Evolutionary conservation across 176 grass and related monocot genomes (phyloP).

Genomic region (Aegilops umbellulata): DNA sequence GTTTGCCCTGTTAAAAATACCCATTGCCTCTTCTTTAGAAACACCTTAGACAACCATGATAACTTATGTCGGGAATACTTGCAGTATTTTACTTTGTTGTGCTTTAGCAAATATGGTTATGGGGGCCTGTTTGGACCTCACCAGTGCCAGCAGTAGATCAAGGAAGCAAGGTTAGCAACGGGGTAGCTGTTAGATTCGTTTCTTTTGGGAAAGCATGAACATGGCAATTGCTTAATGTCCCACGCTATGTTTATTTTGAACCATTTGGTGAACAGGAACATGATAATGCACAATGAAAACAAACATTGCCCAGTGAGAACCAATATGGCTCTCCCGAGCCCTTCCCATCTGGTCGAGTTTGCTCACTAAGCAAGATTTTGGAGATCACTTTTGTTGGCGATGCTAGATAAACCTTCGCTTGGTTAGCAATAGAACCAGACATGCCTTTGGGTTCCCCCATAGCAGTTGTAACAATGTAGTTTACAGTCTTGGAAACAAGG

Average conservation of each 20-base stretch:
- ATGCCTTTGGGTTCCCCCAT: neutral
- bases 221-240: neutral
- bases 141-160: neutral
- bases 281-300: neutral
- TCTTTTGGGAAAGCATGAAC: neutral
- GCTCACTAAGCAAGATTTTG: neutral
- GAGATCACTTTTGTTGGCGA: neutral
- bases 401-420: neutral
- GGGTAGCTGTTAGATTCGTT: neutral
- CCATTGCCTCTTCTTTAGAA: neutral
- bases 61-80: neutral
- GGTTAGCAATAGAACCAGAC: neutral
- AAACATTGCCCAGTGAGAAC: neutral
- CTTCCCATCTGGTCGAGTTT: neutral
- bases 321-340: neutral
- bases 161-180: neutral
- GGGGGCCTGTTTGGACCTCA: neutral
- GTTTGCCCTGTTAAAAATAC: neutral
- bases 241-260: neutral
- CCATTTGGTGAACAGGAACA: neutral
- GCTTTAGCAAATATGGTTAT: neutral
- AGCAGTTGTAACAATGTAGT: neutral
- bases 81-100: slow-evolving; percentile 10
- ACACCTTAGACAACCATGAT: neutral
- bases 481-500: neutral